Base-by-base conservation (phyloP, 1,139 yeast genomes). In the Debaryomyces robertsiae region DNA sequence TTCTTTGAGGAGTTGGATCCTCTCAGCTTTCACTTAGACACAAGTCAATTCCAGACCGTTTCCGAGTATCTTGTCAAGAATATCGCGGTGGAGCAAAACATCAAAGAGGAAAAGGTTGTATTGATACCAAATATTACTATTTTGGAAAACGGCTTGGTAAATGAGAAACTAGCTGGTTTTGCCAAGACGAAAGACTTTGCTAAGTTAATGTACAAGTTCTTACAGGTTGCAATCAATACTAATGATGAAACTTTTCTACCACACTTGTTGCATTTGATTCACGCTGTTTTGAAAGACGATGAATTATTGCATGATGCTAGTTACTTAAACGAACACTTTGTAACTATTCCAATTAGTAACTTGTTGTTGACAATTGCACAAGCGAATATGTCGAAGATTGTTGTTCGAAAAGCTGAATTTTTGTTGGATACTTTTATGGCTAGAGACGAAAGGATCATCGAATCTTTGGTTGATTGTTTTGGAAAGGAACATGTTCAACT, bases 181-280 rank as follows among this genome's bases (percentile, higher is more conserved):
- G 64, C 83, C 7, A 79, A 77, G 52, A 71, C 82, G 0, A 58
- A 56, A 4, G 66, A 63, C 3, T 81, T 84, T 58, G 81, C 79
- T 1, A 81, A 80, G 48, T 59, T 83, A 33, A 45, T 83, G 7
- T 79, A 77, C 49, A 82, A 81, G 51, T 59, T 80, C 15, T 60
- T 84, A 11, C 78, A 76, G 42, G 69, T 70, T 28, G 71, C 85
- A 0, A 63, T 81, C 24, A 72, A 71, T 38, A 54, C 66, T 1
- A 72, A 73, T n/a, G 76, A 77, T 40, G 81, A 78, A 36, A 65
- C 78, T 0, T 82, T 66, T 50, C 59, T 83, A 34, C 77, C 80
- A 10, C 81, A 79, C 38, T 55, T 82, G n/a, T 67, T 85, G 32
- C 93, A 84, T 52, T 67, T 84, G 42, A 48, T 84, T 2, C 89